Evolutionary conservation across 805 yeast genomes (phyloP).

Genomic region (Candida cerambycidarum): DNA sequence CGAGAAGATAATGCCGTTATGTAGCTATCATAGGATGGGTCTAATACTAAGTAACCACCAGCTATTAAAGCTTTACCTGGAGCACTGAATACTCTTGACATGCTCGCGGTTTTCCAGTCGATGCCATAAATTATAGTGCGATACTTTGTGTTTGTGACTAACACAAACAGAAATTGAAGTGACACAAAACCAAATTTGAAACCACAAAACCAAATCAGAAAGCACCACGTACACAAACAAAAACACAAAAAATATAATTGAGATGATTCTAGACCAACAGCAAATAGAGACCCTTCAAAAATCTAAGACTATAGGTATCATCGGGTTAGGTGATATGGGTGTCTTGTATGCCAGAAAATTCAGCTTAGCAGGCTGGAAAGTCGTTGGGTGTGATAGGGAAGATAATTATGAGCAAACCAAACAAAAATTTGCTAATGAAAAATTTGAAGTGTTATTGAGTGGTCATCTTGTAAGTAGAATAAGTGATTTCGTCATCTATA

Average conservation of each 20-base stretch:
- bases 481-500: slow-evolving; percentile 82
- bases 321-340: slow-evolving; percentile 98
- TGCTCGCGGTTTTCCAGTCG: too few species aligned
- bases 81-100: slow-evolving; percentile 65
- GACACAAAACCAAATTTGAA: too few species aligned
- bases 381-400: slow-evolving; percentile 84
- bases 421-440: slow-evolving; percentile 37
- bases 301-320: slow-evolving; percentile 73
- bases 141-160: too few species aligned
- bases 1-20: slow-evolving; percentile 87
- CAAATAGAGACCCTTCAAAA: slow-evolving; percentile 15
- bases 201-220: neutral
- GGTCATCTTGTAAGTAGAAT: slow-evolving; percentile 83
- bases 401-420: slow-evolving; percentile 51
- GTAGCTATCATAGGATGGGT: slow-evolving; percentile 69
- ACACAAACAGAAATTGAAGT: too few species aligned
- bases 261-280: slow-evolving; percentile 15
- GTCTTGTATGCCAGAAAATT: slow-evolving; percentile 77
- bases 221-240: neutral
- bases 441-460: slow-evolving; percentile 61
- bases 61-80: slow-evolving; percentile 95
- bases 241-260: neutral
- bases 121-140: too few species aligned
- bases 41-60: slow-evolving; percentile 92
- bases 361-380: slow-evolving; percentile 82